Base-by-base conservation (phyloP, 2,329 filamentous ascomycete species). In the Harringtonia lauricola region DNA sequence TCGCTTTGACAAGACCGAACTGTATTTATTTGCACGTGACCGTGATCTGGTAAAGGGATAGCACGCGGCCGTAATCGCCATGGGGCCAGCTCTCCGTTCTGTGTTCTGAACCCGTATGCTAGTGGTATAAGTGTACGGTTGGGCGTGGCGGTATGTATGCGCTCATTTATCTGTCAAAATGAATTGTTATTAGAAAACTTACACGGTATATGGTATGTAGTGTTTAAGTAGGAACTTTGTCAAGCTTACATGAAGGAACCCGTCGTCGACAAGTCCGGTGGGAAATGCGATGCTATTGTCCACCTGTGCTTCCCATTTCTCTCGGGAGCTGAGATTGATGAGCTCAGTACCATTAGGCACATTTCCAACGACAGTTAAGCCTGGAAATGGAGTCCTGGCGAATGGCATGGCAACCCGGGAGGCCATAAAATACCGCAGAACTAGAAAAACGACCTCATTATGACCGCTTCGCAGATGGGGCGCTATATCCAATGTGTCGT, bases 171-270 rank as follows among this genome's bases (percentile, higher is more conserved):
- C 53, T 57, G 17, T 9, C 17, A 17, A 26, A 13, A 12, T n/a
- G 8, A 10, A 21, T 3, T 17, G 8, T 24, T n/a, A 21, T 15
- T 36, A 10, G 6, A 30, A 21, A 30, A 30, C n/a, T 4, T 3
- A 17, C 9, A 19, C n/a, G 8, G 8, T 19, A n/a, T n/a, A n/a
- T n/a, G n/a, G n/a, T n/a, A n/a, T n/a, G n/a, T n/a, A n/a, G n/a
- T n/a, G n/a, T n/a, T n/a, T n/a, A n/a, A n/a, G n/a, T n/a, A n/a
- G n/a, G n/a, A n/a, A n/a, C n/a, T n/a, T n/a, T n/a, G n/a, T n/a
- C n/a, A n/a, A n/a, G 33, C 55, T 53, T 49, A 65, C 60, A 53
- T 67, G 63, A 4, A 67, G 54, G 47, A 67, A 67, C 2, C 56
- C 57, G 48, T 67, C 64, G 22, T 66, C 62, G 1, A 55, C 42